These are phyloP conservation scores for Eruca vesicaria DNA, from an alignment of 441 rosid species.

Conservation along the genomic window DNA sequence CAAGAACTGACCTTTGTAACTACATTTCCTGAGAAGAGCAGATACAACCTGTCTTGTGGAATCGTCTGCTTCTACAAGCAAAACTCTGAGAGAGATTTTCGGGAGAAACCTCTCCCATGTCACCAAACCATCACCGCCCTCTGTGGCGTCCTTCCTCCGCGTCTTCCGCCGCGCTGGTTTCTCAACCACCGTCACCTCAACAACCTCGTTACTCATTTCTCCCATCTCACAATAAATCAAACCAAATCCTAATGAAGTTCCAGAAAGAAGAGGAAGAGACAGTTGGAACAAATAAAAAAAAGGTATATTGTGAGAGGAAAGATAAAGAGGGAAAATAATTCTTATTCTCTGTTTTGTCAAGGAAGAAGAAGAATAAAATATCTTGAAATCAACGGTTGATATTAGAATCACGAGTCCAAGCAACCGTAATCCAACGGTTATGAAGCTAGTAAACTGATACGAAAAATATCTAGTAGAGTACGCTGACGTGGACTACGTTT, in stretches of 20 bases:
- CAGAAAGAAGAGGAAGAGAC: neutral
- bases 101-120: slow-evolving; percentile 73
- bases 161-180: slow-evolving; percentile 29
- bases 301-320: neutral
- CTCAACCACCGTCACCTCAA: slow-evolving; percentile 28
- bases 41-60: slow-evolving; percentile 86
- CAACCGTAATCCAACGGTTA: slow-evolving; percentile 24
- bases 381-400: slow-evolving; percentile 24
- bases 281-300: slow-evolving; percentile 4
- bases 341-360: neutral
- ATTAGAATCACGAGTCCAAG: neutral
- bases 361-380: neutral
- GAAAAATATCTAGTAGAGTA: slow-evolving; percentile 23
- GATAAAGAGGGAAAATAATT: neutral
- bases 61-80: slow-evolving; percentile 93
- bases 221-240: slow-evolving; percentile 23
- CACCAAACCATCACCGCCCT: slow-evolving; percentile 36
- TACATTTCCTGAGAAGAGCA: slow-evolving; percentile 85
- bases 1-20: slow-evolving; percentile 63
- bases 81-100: slow-evolving; percentile 60
- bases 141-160: slow-evolving; percentile 18
- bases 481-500: slow-evolving; percentile 24
- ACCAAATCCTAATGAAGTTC: slow-evolving; percentile 9
- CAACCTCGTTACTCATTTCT: slow-evolving; percentile 38
- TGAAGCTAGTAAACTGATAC: neutral